These are phyloP conservation scores for Paracorniculantispora psalliotae DNA, from an alignment of 2,329 filamentous ascomycete genomes.

Conservation along the genomic window DNA sequence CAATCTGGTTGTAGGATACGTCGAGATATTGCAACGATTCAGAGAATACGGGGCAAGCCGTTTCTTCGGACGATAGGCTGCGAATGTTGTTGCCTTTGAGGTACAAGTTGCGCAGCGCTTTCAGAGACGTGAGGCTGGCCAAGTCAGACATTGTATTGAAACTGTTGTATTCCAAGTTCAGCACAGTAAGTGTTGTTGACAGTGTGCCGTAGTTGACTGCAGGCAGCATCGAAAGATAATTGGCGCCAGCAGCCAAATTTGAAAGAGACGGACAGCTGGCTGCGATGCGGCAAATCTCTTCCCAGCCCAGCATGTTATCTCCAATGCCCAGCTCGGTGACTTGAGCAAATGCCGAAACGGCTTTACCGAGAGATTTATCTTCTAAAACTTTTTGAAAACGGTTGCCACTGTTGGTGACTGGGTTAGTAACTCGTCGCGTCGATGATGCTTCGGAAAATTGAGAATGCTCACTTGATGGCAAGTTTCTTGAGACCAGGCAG, in stretches of 20 bases:
- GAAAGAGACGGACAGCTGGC: slow-evolving; percentile 49
- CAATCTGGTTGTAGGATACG: slow-evolving; percentile 66
- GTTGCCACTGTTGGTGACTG: slow-evolving; percentile 57
- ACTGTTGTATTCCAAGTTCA: slow-evolving; percentile 69
- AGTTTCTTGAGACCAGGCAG: slow-evolving; percentile 62
- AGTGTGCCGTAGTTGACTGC: slow-evolving; percentile 35
- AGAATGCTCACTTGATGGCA: slow-evolving; percentile 61
- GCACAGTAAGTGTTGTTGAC: slow-evolving; percentile 49
- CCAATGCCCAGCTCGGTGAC: slow-evolving; percentile 61
- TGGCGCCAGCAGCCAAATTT: slow-evolving; percentile 50
- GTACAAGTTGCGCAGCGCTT: slow-evolving; percentile 54
- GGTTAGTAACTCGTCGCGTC: slow-evolving; percentile 10
- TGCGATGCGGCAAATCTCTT: slow-evolving; percentile 53
- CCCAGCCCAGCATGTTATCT: slow-evolving; percentile 62
- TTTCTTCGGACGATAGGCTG: slow-evolving; percentile 26
- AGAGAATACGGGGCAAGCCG: slow-evolving; percentile 44
- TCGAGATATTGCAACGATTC: slow-evolving; percentile 59
- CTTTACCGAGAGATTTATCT: slow-evolving; percentile 25
- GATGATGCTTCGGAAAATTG: neutral
- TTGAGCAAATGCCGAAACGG: slow-evolving; percentile 39
- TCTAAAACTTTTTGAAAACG: slow-evolving; percentile 51
- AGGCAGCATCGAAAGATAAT: slow-evolving; percentile 52
- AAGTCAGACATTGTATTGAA: slow-evolving; percentile 58
- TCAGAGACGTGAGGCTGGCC: slow-evolving; percentile 45
- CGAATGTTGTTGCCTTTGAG: slow-evolving; percentile 74